phyloP scores from a whole-genome alignment of 495 filamentous ascomycete species.

The Viridothelium virens region DNA sequence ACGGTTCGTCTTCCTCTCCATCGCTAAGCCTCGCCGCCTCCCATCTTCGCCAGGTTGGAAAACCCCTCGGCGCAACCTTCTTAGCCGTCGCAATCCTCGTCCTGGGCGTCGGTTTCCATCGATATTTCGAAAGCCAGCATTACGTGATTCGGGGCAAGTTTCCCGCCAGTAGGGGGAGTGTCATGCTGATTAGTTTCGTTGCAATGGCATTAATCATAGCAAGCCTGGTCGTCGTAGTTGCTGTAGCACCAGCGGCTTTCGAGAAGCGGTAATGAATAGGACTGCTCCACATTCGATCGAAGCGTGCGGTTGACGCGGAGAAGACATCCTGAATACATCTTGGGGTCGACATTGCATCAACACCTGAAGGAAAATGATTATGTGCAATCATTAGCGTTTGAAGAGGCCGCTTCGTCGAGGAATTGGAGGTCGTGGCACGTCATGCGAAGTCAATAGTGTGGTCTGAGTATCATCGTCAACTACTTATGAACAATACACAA shows the following conservation, averaged over 20 bases:
- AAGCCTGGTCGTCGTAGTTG: constrained; percentile 38
- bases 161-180: constrained; percentile 79
- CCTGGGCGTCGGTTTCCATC: constrained; percentile 71
- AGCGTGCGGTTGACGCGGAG: no score
- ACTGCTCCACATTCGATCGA: no score
- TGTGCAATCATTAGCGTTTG: no score
- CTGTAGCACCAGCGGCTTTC: constrained; percentile 33
- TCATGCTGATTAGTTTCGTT: constrained; percentile 66
- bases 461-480: no score
- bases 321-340: no score
- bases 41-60: constrained; percentile 66
- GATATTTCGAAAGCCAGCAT: constrained; percentile 62
- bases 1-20: background rate
- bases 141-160: constrained; percentile 94
- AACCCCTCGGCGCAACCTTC: constrained; percentile 90
- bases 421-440: no score
- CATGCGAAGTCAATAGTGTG: no score
- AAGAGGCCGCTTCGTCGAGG: no score
- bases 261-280: constrained; percentile 22
- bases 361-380: no score
- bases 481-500: no score
- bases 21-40: background rate
- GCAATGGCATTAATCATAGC: constrained; percentile 35
- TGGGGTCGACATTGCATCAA: no score
- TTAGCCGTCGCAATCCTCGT: constrained; percentile 79